Conservation (phyloP, 306 rosid genomes). For the Cicer bijugum region DNA sequence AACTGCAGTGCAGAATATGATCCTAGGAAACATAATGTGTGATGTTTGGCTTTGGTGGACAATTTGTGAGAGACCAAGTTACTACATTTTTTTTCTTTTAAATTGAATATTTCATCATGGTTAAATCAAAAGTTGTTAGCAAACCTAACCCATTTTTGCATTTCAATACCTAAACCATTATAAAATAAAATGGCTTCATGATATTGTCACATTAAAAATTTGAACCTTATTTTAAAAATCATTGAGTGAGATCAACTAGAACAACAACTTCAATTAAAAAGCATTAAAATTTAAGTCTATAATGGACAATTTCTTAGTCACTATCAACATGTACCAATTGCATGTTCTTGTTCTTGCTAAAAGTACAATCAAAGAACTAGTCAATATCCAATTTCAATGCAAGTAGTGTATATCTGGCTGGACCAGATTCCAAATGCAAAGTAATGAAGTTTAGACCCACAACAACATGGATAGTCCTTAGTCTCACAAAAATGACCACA, state of each 20-base stretch:
- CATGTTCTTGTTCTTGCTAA: neutral
- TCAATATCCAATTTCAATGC: constrained; percentile 25
- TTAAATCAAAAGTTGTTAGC: constrained; percentile 41
- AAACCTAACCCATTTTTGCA: constrained; percentile 51
- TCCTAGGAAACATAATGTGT: constrained; percentile 54
- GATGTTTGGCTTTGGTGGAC: neutral
- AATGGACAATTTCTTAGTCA: constrained; percentile 5
- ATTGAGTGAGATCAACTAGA: constrained; percentile 5
- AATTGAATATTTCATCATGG: neutral
- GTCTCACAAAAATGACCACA: constrained; percentile 27
- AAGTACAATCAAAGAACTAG: constrained; percentile 4
- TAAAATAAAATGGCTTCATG: neutral
- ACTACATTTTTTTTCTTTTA: constrained; percentile 26
- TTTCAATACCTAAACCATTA: constrained; percentile 47
- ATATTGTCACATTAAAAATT: neutral
- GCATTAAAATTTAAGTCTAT: neutral
- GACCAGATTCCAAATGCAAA: constrained; percentile 18
- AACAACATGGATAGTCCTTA: constrained; percentile 27
- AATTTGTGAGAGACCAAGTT: constrained; percentile 19
- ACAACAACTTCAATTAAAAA: constrained; percentile 5
- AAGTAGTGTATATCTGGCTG: constrained; percentile 21
- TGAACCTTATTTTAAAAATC: constrained; percentile 1
- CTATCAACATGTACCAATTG: constrained; percentile 34
- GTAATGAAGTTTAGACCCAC: constrained; percentile 33
- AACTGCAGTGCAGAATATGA: constrained; percentile 65